Percentiles rank a stretch among this genome's conserved stretches.
Evolutionary conservation across 2,329 filamentous ascomycete genomes (phyloP).

Genomic region (Ascochyta koolunga): DNA sequence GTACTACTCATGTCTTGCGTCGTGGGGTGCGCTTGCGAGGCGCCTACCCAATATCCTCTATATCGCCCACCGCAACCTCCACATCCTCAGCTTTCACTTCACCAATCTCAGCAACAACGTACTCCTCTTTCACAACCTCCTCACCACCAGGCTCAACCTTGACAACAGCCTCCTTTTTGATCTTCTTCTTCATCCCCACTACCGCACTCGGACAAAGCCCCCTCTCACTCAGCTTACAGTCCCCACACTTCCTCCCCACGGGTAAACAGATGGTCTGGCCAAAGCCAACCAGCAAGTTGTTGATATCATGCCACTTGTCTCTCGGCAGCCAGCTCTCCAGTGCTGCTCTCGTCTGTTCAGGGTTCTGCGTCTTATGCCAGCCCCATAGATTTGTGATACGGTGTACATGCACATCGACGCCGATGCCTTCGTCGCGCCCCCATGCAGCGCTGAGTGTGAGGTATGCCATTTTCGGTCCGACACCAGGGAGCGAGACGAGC

Average conservation of each 20-base stretch:
- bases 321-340: constrained; percentile 83
- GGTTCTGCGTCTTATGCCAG: constrained; percentile 81
- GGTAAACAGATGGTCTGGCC: constrained; percentile 87
- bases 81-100: constrained; percentile 39
- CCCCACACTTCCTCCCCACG: constrained; percentile 78
- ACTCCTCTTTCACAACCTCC: constrained; percentile 26
- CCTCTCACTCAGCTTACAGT: constrained; percentile 78
- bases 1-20: background rate
- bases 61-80: constrained; percentile 32
- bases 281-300: constrained; percentile 83
- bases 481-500: constrained; percentile 78
- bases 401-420: constrained; percentile 94
- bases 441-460: constrained; percentile 80
- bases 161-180: constrained; percentile 51
- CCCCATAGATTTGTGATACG: constrained; percentile 94
- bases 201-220: constrained; percentile 71
- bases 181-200: constrained; percentile 57
- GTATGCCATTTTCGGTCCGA: constrained; percentile 95
- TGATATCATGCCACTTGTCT: constrained; percentile 91
- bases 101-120: constrained; percentile 16
- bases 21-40: background rate
- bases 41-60: constrained; percentile 40
- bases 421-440: constrained; percentile 76
- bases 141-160: constrained; percentile 48
- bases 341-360: constrained; percentile 78